Percentiles rank a stretch among this genome's conserved stretches.
These are phyloP conservation scores for Kazachstania kunashirensis DNA, from an alignment of 805 yeast genomes.

Conservation along the genomic window DNA sequence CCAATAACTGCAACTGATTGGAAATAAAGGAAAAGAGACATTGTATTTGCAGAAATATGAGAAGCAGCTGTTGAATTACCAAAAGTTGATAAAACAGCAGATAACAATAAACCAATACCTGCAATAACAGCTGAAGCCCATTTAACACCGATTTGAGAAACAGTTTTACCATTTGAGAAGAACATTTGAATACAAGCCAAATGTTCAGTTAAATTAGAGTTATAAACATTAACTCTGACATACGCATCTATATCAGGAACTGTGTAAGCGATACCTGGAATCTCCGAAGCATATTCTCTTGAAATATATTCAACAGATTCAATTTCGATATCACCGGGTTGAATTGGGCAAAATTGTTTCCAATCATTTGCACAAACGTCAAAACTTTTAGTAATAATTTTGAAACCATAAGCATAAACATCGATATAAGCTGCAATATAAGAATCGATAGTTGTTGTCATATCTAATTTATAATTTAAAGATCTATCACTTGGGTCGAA, in stretches of 20 bases:
- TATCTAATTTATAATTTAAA: conserved; percentile 57
- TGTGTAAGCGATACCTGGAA: conserved; percentile 79
- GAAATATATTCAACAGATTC: conserved; percentile 59
- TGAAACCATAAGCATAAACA: conserved; percentile 86
- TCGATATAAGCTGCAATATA: conserved; percentile 59
- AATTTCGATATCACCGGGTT: conserved; percentile 71
- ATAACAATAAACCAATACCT: conserved; percentile 70
- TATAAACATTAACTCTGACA: conserved; percentile 46
- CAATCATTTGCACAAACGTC: conserved; percentile 58
- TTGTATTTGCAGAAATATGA: conserved; percentile 82
- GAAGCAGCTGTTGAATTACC: conserved; percentile 90
- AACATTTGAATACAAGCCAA: conserved; percentile 70
- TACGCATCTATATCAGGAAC: conserved; percentile 85
- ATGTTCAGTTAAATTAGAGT: conserved; percentile 31
- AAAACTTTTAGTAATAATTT: conserved; percentile 46
- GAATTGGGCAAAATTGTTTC: conserved; percentile 86
- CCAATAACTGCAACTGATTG: conserved; percentile 78
- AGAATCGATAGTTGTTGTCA: conserved; percentile 59
- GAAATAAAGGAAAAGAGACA: conserved; percentile 77
- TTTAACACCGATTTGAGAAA: conserved; percentile 70
- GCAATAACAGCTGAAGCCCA: conserved; percentile 94
- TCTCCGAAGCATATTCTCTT: conserved; percentile 39
- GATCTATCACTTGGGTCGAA: conserved; percentile 68
- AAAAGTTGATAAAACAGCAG: conserved; percentile 73
- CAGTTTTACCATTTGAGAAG: conserved; percentile 71